phyloP scores from a whole-genome alignment of 805 yeast species.

The Metschnikowia bowlesiae region DNA sequence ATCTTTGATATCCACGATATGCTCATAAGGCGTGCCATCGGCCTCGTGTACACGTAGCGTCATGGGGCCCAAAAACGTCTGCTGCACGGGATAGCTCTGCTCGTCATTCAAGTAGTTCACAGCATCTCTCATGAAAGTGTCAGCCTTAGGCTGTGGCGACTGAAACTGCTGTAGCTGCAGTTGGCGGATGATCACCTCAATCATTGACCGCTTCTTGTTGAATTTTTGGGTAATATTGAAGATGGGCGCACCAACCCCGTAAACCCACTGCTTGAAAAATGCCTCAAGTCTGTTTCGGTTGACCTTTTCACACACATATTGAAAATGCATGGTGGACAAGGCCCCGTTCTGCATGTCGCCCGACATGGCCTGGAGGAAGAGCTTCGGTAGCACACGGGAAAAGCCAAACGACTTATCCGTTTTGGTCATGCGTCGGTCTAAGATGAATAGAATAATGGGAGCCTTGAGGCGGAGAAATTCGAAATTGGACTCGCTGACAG shows the following conservation, averaged over 20 bases:
- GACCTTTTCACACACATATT: constrained; percentile 91
- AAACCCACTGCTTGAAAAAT: constrained; percentile 93
- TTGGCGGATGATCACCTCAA: constrained; percentile 92
- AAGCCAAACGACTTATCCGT: constrained; percentile 93
- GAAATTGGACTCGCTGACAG: constrained; percentile 58
- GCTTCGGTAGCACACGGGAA: constrained; percentile 84
- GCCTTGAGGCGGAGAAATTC: constrained; percentile 73
- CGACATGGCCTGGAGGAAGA: constrained; percentile 91
- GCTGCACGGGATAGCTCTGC: constrained; percentile 35
- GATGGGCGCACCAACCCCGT: constrained; percentile 82
- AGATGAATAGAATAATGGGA: constrained; percentile 76
- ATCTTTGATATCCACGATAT: constrained; percentile 87
- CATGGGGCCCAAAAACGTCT: constrained; percentile 88
- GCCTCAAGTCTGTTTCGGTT: constrained; percentile 76
- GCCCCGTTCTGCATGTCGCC: constrained; percentile 81
- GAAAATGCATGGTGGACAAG: constrained; percentile 79
- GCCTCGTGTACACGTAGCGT: constrained; percentile 96
- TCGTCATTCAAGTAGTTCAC: constrained; percentile 40
- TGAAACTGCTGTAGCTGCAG: constrained; percentile 65
- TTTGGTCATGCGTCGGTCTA: constrained; percentile 91
- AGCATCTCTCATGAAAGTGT: constrained; percentile 45
- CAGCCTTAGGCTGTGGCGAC: constrained; percentile 30
- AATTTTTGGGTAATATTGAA: constrained; percentile 87
- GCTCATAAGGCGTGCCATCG: constrained; percentile 98
- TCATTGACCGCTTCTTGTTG: constrained; percentile 87